These are phyloP conservation scores for Ceratocystis albifundus DNA, from an alignment of 2,329 filamentous ascomycete species.

Conservation along the genomic window DNA sequence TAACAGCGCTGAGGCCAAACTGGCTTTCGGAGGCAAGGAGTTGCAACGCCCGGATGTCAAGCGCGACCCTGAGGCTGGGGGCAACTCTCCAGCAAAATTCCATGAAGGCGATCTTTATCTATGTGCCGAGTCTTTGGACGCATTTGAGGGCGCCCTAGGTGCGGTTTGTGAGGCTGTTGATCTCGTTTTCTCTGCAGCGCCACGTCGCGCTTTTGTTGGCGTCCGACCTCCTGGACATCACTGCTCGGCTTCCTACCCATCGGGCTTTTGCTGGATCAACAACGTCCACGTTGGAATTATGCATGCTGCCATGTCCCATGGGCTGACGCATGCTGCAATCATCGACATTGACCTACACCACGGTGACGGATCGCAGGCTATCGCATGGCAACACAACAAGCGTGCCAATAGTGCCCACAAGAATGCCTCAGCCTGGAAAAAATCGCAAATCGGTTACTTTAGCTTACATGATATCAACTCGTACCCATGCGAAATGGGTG, in stretches of 20 bases:
- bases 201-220: slow-evolving; percentile 75
- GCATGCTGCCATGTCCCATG: slow-evolving; percentile 72
- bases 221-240: slow-evolving; percentile 92
- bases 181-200: slow-evolving; percentile 54
- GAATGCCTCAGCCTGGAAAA: slow-evolving; percentile 65
- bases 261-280: slow-evolving; percentile 97
- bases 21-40: slow-evolving; percentile 68
- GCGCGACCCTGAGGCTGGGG: slow-evolving; percentile 36
- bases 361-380: slow-evolving; percentile 88
- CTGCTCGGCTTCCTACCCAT: slow-evolving; percentile 78
- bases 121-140: slow-evolving; percentile 71
- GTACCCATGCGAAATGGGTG: slow-evolving; percentile 90
- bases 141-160: slow-evolving; percentile 82
- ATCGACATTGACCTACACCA: slow-evolving; percentile 88
- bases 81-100: slow-evolving; percentile 40
- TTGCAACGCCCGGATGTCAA: slow-evolving; percentile 56
- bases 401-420: slow-evolving; percentile 62
- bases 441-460: slow-evolving; percentile 85
- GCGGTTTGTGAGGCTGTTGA: slow-evolving; percentile 92
- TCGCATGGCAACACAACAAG: slow-evolving; percentile 81
- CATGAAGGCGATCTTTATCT: slow-evolving; percentile 89
- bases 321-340: slow-evolving; percentile 84
- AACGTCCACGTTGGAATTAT: slow-evolving; percentile 96
- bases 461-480: slow-evolving; percentile 98
- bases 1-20: slow-evolving; percentile 61